Evolutionary conservation across 768 basidiomycete genomes (phyloP).

Genomic region (Imleria badia): DNA sequence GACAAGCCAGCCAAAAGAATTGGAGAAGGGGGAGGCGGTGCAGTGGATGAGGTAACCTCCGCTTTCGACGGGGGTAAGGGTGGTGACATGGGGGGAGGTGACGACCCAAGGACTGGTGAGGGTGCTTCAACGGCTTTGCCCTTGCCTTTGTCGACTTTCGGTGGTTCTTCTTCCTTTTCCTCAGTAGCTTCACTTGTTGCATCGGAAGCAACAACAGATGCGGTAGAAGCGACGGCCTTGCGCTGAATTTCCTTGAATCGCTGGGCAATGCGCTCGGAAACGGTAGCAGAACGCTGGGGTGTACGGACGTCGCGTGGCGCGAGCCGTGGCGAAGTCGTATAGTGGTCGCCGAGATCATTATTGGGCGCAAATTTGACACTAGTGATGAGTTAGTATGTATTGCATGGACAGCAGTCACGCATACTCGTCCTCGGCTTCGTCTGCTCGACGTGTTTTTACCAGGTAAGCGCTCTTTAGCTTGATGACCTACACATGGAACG

Average conservation of each 20-base stretch:
- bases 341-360: constrained; percentile 61
- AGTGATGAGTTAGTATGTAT: constrained; percentile 13
- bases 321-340: constrained; percentile 76
- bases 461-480: constrained; percentile 79
- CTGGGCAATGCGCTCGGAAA: constrained; percentile 83
- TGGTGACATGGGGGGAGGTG: constrained; percentile 67
- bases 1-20: constrained; percentile 77
- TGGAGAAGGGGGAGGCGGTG: constrained; percentile 46
- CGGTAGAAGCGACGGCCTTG: constrained; percentile 39
- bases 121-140: constrained; percentile 55
- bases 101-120: constrained; percentile 37
- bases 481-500: constrained; percentile 37
- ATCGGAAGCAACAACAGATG: constrained; percentile 29
- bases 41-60: constrained; percentile 38
- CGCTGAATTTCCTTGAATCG: constrained; percentile 80
- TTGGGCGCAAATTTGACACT: constrained; percentile 90
- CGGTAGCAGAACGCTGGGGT: constrained; percentile 68
- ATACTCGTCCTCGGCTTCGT: constrained; percentile 94
- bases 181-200: constrained; percentile 24
- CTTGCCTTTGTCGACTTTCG: constrained; percentile 84
- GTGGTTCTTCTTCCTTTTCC: constrained; percentile 35
- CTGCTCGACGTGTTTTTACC: constrained; percentile 76
- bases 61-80: constrained; percentile 45
- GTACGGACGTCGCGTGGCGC: constrained; percentile 54
- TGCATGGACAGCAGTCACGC: constrained; percentile 29